Evolutionary conservation across 2,329 filamentous ascomycete species (phyloP), one percentile per base, ranked within the genome.

Genomic region (Hymenoscyphus linearis): DNA sequence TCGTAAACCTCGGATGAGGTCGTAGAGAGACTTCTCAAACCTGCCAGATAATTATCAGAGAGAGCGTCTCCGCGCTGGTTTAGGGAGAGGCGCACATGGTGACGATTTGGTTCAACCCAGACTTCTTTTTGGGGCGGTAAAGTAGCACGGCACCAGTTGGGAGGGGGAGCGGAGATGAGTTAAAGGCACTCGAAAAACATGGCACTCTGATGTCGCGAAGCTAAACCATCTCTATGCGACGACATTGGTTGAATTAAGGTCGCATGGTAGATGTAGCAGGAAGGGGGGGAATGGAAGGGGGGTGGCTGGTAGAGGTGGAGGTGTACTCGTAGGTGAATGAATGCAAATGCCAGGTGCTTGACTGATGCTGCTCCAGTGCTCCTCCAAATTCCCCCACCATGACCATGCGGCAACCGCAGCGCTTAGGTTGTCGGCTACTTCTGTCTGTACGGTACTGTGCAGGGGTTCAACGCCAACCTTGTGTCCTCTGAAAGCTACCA

Each of bases 21-120:
- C 93, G 77, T 97, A 96, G 22, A 99, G 85, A 50, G 95, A 97
- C 78, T 99, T 99, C 77, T 99, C 95, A 79, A 99, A 99, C 95
- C 93, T 98, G 53, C 6, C 13, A 61, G 18, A 57, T 31, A 14
- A 50, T 34, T 53, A 36, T 57, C 31, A 57, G 44, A 60, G 9
- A 27, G 16, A 22, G 16, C 22, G 26, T 50, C 55, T 37, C 25
- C 13, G 47, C 27, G 54, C 6, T 47, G 47, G 25, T 37, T 57
- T 44, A 52, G 52, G 56, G 50, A 54, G 34, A 50, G 57, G 58
- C 54, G 34, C 36, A 62, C 57, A 62, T 62, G 53, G 40, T 59
- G 61, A 36, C 14, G 60, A 52, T 27, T 27, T 34, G 47, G 27
- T 22, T 56, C 31, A 18, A 52, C 44, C 56, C 50, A 44, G 26